Evolutionary conservation across 257 asterid genomes (phyloP).

Genomic region (Ajuga chamaepitys): DNA sequence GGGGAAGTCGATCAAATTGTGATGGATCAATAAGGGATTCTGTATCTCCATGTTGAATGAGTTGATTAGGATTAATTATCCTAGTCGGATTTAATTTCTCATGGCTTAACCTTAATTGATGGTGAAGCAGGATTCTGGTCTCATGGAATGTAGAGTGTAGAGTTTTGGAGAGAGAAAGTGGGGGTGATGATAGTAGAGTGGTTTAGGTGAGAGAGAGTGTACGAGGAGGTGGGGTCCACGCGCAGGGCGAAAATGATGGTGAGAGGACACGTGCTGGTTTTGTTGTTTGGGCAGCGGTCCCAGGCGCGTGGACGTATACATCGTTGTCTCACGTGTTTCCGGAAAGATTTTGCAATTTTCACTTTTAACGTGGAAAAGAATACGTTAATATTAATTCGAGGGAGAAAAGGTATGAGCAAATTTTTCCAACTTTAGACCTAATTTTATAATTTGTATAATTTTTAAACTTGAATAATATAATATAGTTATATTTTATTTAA

Average conservation of each 20-base stretch:
- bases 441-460: too few species aligned
- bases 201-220: conserved; percentile 27
- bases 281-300: conserved; percentile 7
- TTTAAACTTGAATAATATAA: too few species aligned
- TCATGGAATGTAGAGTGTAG: neutral
- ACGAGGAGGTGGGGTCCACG: conserved; percentile 38
- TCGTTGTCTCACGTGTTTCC: neutral
- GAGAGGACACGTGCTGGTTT: conserved; percentile 24
- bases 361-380: too few species aligned
- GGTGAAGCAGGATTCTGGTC: conserved; percentile 9
- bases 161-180: neutral
- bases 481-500: too few species aligned
- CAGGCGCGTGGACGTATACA: conserved; percentile 10
- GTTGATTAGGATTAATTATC: neutral
- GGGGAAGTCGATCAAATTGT: conserved; percentile 14
- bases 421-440: too few species aligned
- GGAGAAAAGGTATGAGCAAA: too few species aligned
- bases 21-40: conserved; percentile 12
- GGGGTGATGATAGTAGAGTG: conserved; percentile 5
- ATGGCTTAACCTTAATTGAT: neutral
- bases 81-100: neutral
- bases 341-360: neutral
- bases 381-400: too few species aligned
- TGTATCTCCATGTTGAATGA: conserved; percentile 22
- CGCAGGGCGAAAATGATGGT: conserved; percentile 9